Evolutionary conservation across 192 early-diverging fungal genomes (phyloP), one percentile per base, ranked within the genome.

Genomic region (Backusella sp.): DNA sequence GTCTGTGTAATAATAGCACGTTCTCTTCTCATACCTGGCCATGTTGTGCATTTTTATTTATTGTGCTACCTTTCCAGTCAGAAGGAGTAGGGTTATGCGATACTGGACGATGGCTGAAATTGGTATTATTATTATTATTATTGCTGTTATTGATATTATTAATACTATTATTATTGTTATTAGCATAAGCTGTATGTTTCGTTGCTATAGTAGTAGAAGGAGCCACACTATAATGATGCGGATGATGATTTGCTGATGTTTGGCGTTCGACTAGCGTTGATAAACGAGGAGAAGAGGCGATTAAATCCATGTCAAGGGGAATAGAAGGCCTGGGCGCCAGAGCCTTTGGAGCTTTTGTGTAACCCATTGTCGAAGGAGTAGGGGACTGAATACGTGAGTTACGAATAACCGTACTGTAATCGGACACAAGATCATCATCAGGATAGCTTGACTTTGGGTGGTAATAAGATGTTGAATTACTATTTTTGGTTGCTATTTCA

Each of bases 401-500:
- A 28, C 70, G 39, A 71, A 71, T 71, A 14, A 49, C 44, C 14
- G 70, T 46, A 30, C 70, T 71, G 28, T 71, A 71, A 49, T 71
- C 70, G 26, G 70, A 71, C 39, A 71, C 70, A 42, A 49, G 28
- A 71, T 71, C 70, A 44, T 71, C 70, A 41, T 71, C 70, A 46
- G 56, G 56, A 62, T 62, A 62, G 26, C 12, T 62, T 26, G 56
- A 14, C 26, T 62, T 62, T 62, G 21, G 56, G 21, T 62, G 56
- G 3, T 62, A 28, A 62, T 62, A 62, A 62, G 21, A 62, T 62
- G 56, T 28, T 62, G 23, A 12, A 62, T 62, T 62, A 62, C 56
- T 62, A 62, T 62, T 62, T 62, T 62, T 62, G 56, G 56, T 26
- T 62, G 56, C 26, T 11, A 62, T 4, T 62, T 62, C 56, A 62